These are phyloP conservation scores for Fomitopsis schrenkii DNA, from an alignment of 1,284 basidiomycete genomes.

Conservation along the genomic window DNA sequence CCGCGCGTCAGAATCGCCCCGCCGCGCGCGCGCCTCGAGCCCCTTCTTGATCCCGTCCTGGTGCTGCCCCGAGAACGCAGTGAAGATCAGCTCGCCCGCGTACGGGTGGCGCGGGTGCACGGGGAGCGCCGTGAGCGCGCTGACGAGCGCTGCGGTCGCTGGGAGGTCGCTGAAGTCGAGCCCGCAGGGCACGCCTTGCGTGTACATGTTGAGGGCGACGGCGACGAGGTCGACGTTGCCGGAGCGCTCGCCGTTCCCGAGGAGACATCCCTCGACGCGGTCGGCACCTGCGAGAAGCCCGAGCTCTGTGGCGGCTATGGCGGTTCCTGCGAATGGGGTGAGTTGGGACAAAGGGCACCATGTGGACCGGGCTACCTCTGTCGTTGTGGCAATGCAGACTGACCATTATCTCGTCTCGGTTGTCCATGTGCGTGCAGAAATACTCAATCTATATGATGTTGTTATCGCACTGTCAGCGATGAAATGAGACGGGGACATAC, in stretches of 20 bases:
- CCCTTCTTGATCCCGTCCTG: conserved; percentile 99
- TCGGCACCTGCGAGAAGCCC: conserved; percentile 93
- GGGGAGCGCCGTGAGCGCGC: conserved; percentile 94
- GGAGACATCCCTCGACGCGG: conserved; percentile 95
- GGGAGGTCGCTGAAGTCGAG: conserved; percentile 95
- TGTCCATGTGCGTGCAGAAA: conserved; percentile 83
- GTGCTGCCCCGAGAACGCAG: conserved; percentile 98
- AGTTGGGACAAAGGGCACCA: not conserved
- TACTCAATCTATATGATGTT: conserved; percentile 75
- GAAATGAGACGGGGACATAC: conserved; percentile 33
- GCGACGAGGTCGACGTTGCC: conserved; percentile 99
- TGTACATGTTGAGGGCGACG: conserved; percentile 94
- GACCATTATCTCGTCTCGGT: conserved; percentile 88
- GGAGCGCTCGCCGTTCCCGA: conserved; percentile 98
- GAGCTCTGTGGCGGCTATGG: conserved; percentile 94
- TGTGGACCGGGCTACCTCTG: conserved; percentile 50
- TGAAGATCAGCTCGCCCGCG: conserved; percentile 97
- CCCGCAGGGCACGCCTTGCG: conserved; percentile 87
- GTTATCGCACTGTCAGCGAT: not conserved
- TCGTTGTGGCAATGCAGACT: conserved; percentile 99
- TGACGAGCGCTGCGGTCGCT: conserved; percentile 88
- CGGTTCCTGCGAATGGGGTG: conserved; percentile 58
- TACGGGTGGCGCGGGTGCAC: conserved; percentile 97
- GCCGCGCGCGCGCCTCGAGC: conserved; percentile 78
- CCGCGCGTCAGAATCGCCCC: conserved; percentile 49